These are phyloP conservation scores for Salix purpurea DNA, from an alignment of 345 rosid genomes.

Conservation along the genomic window DNA sequence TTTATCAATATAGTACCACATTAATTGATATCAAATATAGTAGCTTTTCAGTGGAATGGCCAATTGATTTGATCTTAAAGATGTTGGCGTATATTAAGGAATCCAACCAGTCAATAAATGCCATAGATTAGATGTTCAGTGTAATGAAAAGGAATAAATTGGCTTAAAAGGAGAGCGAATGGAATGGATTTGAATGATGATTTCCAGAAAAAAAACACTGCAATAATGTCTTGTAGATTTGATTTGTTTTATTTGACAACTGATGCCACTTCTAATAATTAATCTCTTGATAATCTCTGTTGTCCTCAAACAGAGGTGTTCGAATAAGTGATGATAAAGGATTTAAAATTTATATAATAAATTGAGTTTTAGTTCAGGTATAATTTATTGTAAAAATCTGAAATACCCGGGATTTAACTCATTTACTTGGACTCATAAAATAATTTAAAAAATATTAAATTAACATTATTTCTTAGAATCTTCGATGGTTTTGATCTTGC, in stretches of 20 bases:
- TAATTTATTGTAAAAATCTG: rapidly evolving
- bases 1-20: too few relatives aligned
- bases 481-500: too few relatives aligned
- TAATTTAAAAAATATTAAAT: too few relatives aligned
- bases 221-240: neutral
- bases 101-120: neutral
- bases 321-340: too few relatives aligned
- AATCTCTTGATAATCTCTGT: neutral
- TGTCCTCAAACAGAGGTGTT: too few relatives aligned
- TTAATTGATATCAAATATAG: neutral
- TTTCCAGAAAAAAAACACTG: neutral
- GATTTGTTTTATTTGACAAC: neutral
- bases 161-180: neutral
- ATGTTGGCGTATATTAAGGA: neutral
- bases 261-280: neutral
- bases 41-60: neutral
- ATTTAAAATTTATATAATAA: rapidly evolving
- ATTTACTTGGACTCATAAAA: too few relatives aligned
- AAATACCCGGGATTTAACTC: rapidly evolving
- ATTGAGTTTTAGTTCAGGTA: rapidly evolving
- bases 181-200: neutral
- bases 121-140: neutral
- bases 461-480: too few relatives aligned
- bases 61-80: neutral
- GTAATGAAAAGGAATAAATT: neutral